These are phyloP conservation scores for Hibiscus tridactylites DNA, from an alignment of 345 rosid genomes.

Conservation along the genomic window DNA sequence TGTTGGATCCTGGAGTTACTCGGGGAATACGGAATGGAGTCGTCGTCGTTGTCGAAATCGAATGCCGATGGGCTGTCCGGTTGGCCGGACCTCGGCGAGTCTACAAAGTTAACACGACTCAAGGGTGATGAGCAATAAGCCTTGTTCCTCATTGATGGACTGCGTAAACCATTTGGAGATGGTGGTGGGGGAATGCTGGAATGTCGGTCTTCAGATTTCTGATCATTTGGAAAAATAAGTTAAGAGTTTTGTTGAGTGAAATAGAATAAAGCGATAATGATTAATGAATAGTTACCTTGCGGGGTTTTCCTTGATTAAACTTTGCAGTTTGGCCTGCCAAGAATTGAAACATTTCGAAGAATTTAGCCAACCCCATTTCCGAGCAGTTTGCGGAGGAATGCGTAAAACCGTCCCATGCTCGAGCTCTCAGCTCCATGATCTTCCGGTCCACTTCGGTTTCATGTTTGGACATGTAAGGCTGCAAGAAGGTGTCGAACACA, in stretches of 20 bases:
- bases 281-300: too few species aligned
- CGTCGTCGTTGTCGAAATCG: constrained; percentile 3
- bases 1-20: constrained; percentile 19
- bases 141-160: constrained; percentile 26
- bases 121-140: constrained; percentile 18
- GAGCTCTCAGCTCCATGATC: constrained; percentile 51
- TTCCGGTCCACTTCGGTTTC: constrained; percentile 75
- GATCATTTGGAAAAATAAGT: too few species aligned
- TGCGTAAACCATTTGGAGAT: background rate
- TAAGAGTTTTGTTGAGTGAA: too few species aligned
- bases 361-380: constrained; percentile 39
- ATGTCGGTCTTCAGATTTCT: constrained; percentile 14
- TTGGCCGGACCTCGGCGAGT: constrained; percentile 18
- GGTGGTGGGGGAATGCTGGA: background rate
- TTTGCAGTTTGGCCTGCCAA: constrained; percentile 47
- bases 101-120: background rate
- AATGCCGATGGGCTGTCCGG: constrained; percentile 10
- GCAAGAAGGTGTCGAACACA: constrained; percentile 48
- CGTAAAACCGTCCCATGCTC: constrained; percentile 64
- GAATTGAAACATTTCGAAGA: constrained; percentile 52
- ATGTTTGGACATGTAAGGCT: constrained; percentile 51
- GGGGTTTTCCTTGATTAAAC: constrained; percentile 6
- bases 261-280: too few species aligned
- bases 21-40: constrained; percentile 1
- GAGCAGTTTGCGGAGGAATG: constrained; percentile 52